These are phyloP conservation scores for Protomyces pachydermus DNA, from an alignment of 1,139 yeast genomes.

Conservation along the genomic window DNA sequence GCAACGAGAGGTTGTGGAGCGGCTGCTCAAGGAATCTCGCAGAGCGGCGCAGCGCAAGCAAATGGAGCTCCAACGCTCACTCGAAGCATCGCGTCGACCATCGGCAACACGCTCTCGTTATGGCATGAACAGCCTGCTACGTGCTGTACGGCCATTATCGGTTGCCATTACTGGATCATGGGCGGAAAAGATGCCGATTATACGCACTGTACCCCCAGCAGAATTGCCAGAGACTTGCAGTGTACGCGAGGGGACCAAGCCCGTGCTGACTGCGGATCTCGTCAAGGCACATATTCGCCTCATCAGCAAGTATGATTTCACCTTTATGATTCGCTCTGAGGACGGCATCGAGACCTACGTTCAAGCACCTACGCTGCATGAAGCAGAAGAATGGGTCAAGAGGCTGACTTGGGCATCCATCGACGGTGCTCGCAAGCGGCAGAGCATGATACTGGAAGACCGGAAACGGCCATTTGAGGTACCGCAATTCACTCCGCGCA, in stretches of 20 bases:
- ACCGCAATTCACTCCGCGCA: slow-evolving; percentile 19
- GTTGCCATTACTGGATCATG: slow-evolving; percentile 39
- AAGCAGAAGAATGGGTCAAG: slow-evolving; percentile 71
- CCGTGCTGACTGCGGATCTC: slow-evolving; percentile 22
- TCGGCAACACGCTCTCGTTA: slow-evolving; percentile 29
- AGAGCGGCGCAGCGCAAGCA: slow-evolving; percentile 9
- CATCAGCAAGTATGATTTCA: slow-evolving; percentile 34
- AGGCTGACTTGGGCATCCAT: slow-evolving; percentile 44
- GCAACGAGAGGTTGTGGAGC: slow-evolving; percentile 45
- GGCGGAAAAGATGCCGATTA: slow-evolving; percentile 6
- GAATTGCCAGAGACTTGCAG: slow-evolving; percentile 47
- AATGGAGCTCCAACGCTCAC: slow-evolving; percentile 29
- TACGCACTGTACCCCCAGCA: slow-evolving; percentile 30
- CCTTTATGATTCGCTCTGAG: slow-evolving; percentile 60
- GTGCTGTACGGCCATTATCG: slow-evolving; percentile 44
- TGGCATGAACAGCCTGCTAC: slow-evolving; percentile 39
- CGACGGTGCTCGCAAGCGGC: slow-evolving; percentile 42
- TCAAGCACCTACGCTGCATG: slow-evolving; percentile 62
- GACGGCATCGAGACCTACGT: slow-evolving; percentile 56
- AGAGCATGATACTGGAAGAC: slow-evolving; percentile 40
- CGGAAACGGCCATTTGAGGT: slow-evolving; percentile 2
- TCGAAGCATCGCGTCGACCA: slow-evolving; percentile 32
- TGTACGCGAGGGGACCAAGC: slow-evolving; percentile 13
- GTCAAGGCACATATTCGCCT: slow-evolving; percentile 27
- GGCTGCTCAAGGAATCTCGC: slow-evolving; percentile 35